These are phyloP conservation scores for Cutaneotrichosporon sp. DNA, from an alignment of 1,284 basidiomycete genomes.

Conservation along the genomic window DNA sequence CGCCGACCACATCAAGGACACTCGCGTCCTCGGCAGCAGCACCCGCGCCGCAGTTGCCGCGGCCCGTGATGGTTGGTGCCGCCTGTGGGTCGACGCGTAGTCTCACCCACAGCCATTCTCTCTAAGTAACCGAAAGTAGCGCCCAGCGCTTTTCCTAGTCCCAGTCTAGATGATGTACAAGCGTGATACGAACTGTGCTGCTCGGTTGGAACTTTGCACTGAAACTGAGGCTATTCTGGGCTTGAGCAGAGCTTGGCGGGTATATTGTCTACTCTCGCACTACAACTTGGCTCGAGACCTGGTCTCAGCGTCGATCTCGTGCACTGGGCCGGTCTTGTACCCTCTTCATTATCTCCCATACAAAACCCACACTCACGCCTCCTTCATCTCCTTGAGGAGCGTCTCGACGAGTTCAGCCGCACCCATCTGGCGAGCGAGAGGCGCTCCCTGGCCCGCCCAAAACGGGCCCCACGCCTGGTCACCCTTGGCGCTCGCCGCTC, in stretches of 20 bases:
- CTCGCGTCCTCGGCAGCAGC: not conserved
- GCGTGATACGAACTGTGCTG: not conserved
- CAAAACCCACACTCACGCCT: slow-evolving; percentile 6
- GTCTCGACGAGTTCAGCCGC: slow-evolving; percentile 31
- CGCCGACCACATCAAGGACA: not conserved
- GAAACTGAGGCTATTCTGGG: not conserved
- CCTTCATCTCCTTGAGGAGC: slow-evolving; percentile 29
- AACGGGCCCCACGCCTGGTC: slow-evolving; percentile 38
- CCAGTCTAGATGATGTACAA: slow-evolving; percentile 9
- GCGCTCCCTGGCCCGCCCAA: slow-evolving; percentile 43
- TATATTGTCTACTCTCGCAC: not conserved
- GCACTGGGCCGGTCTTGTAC: not conserved
- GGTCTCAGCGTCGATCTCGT: slow-evolving; percentile 2
- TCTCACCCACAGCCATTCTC: not conserved
- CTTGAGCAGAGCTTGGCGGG: not conserved
- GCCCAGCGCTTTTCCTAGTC: slow-evolving; percentile 2
- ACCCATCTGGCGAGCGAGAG: slow-evolving; percentile 29
- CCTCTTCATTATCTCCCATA: not conserved
- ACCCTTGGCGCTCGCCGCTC: slow-evolving; percentile 36
- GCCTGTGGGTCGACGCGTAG: slow-evolving; percentile 11
- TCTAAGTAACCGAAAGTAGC: not conserved
- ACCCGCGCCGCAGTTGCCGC: not conserved
- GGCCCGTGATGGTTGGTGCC: slow-evolving; percentile 6
- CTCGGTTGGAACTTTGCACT: not conserved
- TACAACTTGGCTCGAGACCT: slow-evolving; percentile 1